Percentiles rank a stretch among this genome's conserved stretches.
Conservation (phyloP, 2,329 filamentous ascomycete species). For the Colletotrichum sp. region DNA sequence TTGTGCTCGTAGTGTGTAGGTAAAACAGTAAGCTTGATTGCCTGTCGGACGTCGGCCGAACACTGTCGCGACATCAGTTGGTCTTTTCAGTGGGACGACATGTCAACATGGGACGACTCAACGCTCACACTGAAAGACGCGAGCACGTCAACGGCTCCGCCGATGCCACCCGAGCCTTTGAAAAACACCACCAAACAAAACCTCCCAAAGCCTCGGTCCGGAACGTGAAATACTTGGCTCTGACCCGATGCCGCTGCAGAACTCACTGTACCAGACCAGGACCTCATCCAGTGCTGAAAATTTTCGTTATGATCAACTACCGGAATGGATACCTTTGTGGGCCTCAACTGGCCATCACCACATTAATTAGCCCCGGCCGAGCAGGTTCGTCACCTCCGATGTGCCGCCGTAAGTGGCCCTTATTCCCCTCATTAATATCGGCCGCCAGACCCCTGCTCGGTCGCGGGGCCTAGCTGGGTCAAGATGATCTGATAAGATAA, state of each 20-base stretch:
- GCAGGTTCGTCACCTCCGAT: not conserved
- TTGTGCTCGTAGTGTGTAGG: too few relatives aligned
- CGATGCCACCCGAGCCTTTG: not conserved
- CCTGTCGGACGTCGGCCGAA: not conserved
- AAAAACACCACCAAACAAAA: not conserved
- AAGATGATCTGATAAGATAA: conserved; percentile 21
- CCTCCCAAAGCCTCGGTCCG: not conserved
- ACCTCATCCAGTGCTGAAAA: not conserved
- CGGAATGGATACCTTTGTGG: not conserved
- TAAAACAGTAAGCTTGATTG: too few relatives aligned
- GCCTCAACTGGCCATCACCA: not conserved
- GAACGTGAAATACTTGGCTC: not conserved
- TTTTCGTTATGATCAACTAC: not conserved
- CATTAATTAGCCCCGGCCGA: not conserved
- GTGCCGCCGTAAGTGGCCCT: conserved; percentile 1
- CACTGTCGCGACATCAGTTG: not conserved
- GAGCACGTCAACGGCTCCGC: not conserved
- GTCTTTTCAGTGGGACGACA: not conserved
- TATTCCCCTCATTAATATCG: not conserved
- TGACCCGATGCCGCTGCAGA: not conserved
- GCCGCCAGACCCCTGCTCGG: not conserved
- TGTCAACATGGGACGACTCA: not conserved
- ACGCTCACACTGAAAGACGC: not conserved
- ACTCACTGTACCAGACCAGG: not conserved
- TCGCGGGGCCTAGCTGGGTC: not conserved